A percentile compares a stretch with the other conserved stretches of the same genome.
Conservation (phyloP, 192 early-diverging fungal species). For the Backusella morwellensis region DNA sequence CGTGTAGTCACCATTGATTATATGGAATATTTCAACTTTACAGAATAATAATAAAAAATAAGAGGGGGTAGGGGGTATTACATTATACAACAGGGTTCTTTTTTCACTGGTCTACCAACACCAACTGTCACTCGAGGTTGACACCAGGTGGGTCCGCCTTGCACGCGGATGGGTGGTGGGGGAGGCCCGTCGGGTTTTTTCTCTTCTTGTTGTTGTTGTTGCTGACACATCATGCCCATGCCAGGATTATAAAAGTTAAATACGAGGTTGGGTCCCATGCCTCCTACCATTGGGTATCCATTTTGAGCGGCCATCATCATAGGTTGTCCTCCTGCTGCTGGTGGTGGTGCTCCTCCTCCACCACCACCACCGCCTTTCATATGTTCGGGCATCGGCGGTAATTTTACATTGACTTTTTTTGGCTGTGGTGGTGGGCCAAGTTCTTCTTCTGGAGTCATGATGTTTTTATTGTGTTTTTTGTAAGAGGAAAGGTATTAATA, state of each 20-base stretch:
- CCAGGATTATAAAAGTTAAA: background rate
- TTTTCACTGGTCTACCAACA: background rate
- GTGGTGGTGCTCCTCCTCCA: background rate
- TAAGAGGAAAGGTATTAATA: background rate
- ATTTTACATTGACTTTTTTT: background rate
- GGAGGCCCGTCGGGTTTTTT: background rate
- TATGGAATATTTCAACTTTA: slow-evolving; percentile 2
- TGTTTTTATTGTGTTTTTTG: background rate
- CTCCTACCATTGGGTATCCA: background rate
- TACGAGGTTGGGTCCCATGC: slow-evolving; percentile 11
- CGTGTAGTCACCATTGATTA: slow-evolving; percentile 30
- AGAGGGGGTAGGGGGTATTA: background rate
- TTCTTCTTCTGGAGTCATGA: background rate
- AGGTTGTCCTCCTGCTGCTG: background rate
- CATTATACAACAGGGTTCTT: background rate
- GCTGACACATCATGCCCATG: background rate
- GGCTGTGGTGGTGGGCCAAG: background rate
- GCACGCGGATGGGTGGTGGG: background rate
- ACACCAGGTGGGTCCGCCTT: slow-evolving; percentile 8
- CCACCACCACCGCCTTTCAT: background rate
- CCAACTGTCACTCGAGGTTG: background rate
- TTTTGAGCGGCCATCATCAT: background rate
- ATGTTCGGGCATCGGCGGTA: background rate
- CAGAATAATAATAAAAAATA: background rate
- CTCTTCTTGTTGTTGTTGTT: background rate